Evolutionary conservation across 2,329 filamentous ascomycete genomes (phyloP), one percentile per base, ranked within the genome.

Genomic region (Fusarium armeniacum): DNA sequence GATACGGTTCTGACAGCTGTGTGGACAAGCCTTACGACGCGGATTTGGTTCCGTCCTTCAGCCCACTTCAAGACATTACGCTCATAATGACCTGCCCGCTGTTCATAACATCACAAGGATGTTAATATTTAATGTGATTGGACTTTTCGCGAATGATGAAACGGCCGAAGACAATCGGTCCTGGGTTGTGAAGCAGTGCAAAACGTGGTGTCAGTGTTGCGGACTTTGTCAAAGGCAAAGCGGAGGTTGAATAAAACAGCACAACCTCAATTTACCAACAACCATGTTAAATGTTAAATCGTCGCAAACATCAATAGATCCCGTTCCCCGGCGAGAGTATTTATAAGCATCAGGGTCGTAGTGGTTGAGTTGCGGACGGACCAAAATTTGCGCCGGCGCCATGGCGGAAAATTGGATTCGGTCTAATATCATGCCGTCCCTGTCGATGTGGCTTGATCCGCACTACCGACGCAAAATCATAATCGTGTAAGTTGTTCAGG

Each of bases 211-310:
- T 36, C 8, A 13, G 16, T 18, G 0, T 18, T 36, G 33, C 33
- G 33, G 33, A 36, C 33, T 36, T 18, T 18, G 8, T 9, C 28
- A 36, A 8, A 36, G 16, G 33, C 16, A 36, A 13, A 36, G 28
- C 10, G 7, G 16, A 1, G 28, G 0, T 5, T 18, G 8, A 8
- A 10, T 18, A 16, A 36, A 10, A 3, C 15, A 35, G 3, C 8
- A 36, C 2, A 36, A n/a, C 9, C 16, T 18, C 33, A 5, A 5
- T 36, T 18, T 0, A 18, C 9, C 2, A 18, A 18, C 20, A 20
- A 20, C 20, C 20, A 20, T 20, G 20, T 20, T 20, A 20, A 20
- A 20, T 18, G 15, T 2, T 9, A 35, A 16, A 18, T 7, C 33
- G 5, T 35, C 33, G 33, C 15, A n/a, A 36, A 10, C 9, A 18